These are phyloP conservation scores for Trametes sanguinea DNA, from an alignment of 768 basidiomycete species.

Conservation along the genomic window DNA sequence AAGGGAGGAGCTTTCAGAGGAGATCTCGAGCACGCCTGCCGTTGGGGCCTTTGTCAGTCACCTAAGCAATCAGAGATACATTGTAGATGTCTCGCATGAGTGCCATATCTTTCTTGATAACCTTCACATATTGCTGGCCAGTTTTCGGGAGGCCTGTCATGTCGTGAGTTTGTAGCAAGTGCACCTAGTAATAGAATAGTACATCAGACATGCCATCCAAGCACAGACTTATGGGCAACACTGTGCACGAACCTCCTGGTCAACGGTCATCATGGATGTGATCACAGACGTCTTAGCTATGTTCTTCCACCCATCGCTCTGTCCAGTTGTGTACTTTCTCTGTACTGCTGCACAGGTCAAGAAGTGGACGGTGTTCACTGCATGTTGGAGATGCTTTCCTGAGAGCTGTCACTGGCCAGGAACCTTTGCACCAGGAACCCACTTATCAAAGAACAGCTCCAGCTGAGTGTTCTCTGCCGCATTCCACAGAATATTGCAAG, in stretches of 20 bases:
- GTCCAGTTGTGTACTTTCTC: slow-evolving; percentile 12
- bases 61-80: slow-evolving; percentile 9
- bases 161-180: slow-evolving; percentile 14
- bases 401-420: slow-evolving; percentile 16
- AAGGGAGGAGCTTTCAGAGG: background rate
- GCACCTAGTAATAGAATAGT: background rate
- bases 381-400: slow-evolving; percentile 5
- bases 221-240: background rate
- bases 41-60: slow-evolving; percentile 23
- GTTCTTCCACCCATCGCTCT: slow-evolving; percentile 20
- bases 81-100: slow-evolving; percentile 4
- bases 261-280: slow-evolving; percentile 14
- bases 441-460: slow-evolving; percentile 27
- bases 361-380: background rate
- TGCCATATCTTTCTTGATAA: slow-evolving; percentile 18
- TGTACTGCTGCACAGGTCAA: background rate
- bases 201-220: too few relatives aligned
- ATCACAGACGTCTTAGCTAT: slow-evolving; percentile 6
- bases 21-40: slow-evolving; percentile 17
- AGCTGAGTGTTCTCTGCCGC: slow-evolving; percentile 25
- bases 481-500: slow-evolving; percentile 10
- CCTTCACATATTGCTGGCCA: slow-evolving; percentile 4
- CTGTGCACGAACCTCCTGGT: slow-evolving; percentile 5
- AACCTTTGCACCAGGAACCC: slow-evolving; percentile 20
- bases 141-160: slow-evolving; percentile 18